Evolutionary conservation across 768 basidiomycete species (phyloP).

Genomic region (Ramaria rubella): DNA sequence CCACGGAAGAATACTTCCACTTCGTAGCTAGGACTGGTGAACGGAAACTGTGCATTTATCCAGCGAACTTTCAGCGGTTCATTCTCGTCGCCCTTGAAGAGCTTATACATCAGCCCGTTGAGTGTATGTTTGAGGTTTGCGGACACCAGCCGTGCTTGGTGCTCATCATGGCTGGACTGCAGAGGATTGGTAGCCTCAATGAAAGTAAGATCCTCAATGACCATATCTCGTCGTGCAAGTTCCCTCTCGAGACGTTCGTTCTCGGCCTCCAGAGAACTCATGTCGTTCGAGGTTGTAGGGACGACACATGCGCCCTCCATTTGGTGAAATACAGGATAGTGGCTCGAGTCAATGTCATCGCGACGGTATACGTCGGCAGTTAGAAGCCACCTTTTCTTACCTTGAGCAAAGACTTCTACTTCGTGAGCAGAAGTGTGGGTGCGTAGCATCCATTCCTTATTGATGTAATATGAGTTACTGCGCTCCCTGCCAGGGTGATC

Average conservation of each 20-base stretch:
- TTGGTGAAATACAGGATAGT: constrained; percentile 98
- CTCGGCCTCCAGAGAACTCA: constrained; percentile 56
- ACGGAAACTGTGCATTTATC: constrained; percentile 98
- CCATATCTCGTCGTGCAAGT: constrained; percentile 66
- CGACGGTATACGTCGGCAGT: constrained; percentile 96
- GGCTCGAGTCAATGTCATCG: constrained; percentile 95
- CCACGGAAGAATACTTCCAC: constrained; percentile 96
- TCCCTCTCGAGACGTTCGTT: constrained; percentile 55
- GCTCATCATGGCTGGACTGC: constrained; percentile 71
- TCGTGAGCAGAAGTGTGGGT: constrained; percentile 99
- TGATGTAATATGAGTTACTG: constrained; percentile 95
- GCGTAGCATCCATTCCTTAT: constrained; percentile 83
- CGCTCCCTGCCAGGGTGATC: constrained; percentile 90
- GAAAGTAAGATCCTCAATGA: constrained; percentile 81
- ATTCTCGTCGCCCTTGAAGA: constrained; percentile 64
- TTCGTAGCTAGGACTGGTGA: constrained; percentile 96
- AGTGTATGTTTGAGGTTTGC: constrained; percentile 84
- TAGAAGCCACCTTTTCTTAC: constrained; percentile 78
- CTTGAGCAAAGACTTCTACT: constrained; percentile 78
- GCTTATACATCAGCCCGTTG: constrained; percentile 73
- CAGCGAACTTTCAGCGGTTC: constrained; percentile 86
- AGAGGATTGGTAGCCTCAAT: constrained; percentile 71
- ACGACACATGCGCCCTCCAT: constrained; percentile 92
- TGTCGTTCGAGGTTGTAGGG: constrained; percentile 31
- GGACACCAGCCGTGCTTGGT: constrained; percentile 65